Evolutionary conservation across 2,329 filamentous ascomycete species (phyloP).

Genomic region (Arthrobotrys conoides): DNA sequence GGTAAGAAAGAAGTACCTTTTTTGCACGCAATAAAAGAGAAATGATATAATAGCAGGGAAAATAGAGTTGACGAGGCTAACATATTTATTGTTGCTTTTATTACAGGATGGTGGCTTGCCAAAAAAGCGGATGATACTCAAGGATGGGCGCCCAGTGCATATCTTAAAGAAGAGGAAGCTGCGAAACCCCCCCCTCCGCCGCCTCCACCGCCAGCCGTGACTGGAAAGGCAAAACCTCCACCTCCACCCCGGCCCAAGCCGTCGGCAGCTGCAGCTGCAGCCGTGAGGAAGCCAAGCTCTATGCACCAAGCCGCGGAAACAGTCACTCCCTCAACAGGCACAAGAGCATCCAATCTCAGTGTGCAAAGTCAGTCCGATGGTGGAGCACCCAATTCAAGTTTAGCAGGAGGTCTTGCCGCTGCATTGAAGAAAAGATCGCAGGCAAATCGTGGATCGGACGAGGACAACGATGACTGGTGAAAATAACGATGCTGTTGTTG

Average conservation of each 20-base stretch:
- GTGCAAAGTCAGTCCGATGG: constrained; percentile 70
- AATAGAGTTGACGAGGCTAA: constrained; percentile 19
- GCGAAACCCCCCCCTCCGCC: constrained; percentile 74
- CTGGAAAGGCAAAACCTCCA: constrained; percentile 79
- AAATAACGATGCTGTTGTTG: constrained; percentile 30
- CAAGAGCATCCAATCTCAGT: constrained; percentile 60
- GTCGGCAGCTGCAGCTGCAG: constrained; percentile 71
- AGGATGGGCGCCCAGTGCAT: constrained; percentile 95
- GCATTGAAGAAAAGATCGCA: constrained; percentile 82
- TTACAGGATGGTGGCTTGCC: constrained; percentile 94
- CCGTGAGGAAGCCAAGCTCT: constrained; percentile 71
- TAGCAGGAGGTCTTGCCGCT: constrained; percentile 82
- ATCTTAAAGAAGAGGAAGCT: constrained; percentile 83
- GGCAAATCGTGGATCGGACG: constrained; percentile 79
- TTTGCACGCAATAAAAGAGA: background rate
- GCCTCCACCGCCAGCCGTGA: constrained; percentile 75
- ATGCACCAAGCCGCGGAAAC: constrained; percentile 73
- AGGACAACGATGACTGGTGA: constrained; percentile 75
- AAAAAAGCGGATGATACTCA: constrained; percentile 77
- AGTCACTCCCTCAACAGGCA: constrained; percentile 74
- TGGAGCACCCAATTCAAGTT: constrained; percentile 72
- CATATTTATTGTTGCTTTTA: constrained; percentile 65
- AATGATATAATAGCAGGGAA: constrained; percentile 2
- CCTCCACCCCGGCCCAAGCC: constrained; percentile 80
- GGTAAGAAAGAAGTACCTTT: constrained; percentile 73